Base-by-base conservation (phyloP, 1,284 basidiomycete genomes). In the Tilletiaria anomala region DNA sequence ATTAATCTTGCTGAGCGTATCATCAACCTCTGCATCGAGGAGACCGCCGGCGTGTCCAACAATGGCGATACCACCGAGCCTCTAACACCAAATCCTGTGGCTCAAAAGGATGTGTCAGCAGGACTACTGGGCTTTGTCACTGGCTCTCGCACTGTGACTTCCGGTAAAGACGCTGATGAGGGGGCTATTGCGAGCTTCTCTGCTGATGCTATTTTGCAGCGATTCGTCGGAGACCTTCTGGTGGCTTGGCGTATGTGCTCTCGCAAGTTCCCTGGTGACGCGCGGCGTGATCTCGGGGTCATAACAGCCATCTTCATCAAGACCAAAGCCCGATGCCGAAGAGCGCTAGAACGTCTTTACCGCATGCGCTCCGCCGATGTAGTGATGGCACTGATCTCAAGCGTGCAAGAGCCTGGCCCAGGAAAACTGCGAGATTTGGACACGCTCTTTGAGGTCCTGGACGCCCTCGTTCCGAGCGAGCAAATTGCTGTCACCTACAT, bases 401-500 rank as follows among this genome's bases (percentile, higher is more conserved):
- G 10, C 2, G 2, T 40, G 8, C 4, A 24, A 34, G 40, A 19
- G 23, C 2, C 17, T 14, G 6, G 24, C 22, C 11, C 19, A 24
- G n/a, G 34, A 47, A 16, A 46, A 44, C 37, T 35, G 46, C 61
- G 55, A n/a, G n/a, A n/a, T n/a, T n/a, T 62, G 66, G 47, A 65
- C 70, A 35, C 41, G 4, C 39, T 81, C 1, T 88, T 91, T 56
- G 82, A 87, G 45, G 75, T 93, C 34, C 72, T 93, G 8, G 84
- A 89, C 58, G 70, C 79, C 11, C 74, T 96, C 15, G 78, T 87
- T 2, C 75, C 84, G 1, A 91, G 78, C 59, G 82, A 86, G 2
- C 86, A 89, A 58, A 83, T 77, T 48, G 79, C 84, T 1, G 85
- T 94, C 1, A 80, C 87, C 47, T 83, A 89, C 74, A 71, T 89